Evolutionary conservation across 2,329 filamentous ascomycete genomes (phyloP).

Genomic region (Trichoderma breve): DNA sequence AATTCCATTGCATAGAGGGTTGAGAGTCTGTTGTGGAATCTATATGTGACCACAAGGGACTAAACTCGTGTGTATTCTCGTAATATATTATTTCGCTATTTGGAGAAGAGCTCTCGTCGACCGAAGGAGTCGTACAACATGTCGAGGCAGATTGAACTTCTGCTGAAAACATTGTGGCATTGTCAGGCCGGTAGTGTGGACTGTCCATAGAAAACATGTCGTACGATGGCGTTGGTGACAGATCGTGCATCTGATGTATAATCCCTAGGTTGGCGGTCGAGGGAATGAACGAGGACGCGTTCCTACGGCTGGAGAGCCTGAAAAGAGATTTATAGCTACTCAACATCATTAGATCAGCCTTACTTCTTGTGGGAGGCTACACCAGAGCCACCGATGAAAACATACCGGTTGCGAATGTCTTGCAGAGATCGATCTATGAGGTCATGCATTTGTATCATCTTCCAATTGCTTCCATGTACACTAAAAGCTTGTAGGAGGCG

Average conservation of each 20-base stretch:
- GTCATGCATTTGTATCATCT: background rate
- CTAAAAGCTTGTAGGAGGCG: background rate
- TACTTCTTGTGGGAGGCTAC: background rate
- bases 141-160: background rate
- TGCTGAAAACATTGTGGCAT: background rate
- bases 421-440: background rate
- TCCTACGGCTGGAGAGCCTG: background rate
- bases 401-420: background rate
- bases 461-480: background rate
- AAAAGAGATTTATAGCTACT: background rate
- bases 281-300: background rate
- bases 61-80: background rate
- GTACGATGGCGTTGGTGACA: background rate
- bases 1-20: background rate
- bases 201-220: background rate
- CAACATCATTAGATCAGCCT: background rate
- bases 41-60: background rate
- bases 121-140: background rate
- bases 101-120: background rate
- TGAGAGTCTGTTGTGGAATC: background rate
- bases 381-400: background rate
- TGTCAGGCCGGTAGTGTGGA: background rate
- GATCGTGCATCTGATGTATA: background rate
- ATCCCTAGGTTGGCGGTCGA: background rate
- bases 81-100: background rate